A percentile compares a stretch with the other conserved stretches of the same genome.
phyloP scores from a whole-genome alignment of 441 rosid genomes.

The Croton laevigatus region DNA sequence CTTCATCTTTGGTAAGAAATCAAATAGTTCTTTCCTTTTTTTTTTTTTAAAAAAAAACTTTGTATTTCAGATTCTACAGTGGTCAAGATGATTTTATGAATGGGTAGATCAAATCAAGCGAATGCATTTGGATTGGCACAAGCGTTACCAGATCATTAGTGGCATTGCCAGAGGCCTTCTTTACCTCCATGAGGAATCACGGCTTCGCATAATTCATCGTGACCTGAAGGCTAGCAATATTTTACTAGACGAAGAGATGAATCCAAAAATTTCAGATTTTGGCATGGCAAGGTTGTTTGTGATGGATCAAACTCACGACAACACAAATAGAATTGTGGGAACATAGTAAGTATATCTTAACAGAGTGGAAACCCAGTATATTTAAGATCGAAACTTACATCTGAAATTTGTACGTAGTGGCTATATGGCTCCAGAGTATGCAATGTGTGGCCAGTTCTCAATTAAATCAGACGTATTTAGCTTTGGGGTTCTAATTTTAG shows the following conservation, averaged over 20 bases:
- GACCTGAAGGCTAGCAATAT: slow-evolving; percentile 58
- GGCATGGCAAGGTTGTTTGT: slow-evolving; percentile 36
- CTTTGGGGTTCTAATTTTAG: slow-evolving; percentile 34
- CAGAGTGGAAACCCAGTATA: background rate
- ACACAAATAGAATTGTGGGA: slow-evolving; percentile 45
- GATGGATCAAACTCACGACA: slow-evolving; percentile 28
- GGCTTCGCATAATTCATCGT: slow-evolving; percentile 58
- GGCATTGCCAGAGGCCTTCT: slow-evolving; percentile 64
- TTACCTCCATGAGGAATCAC: slow-evolving; percentile 66
- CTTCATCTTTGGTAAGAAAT: slow-evolving; percentile 37
- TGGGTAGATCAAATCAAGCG: slow-evolving; percentile 34
- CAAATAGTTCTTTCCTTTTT: slow-evolving; percentile 5
- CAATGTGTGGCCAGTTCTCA: slow-evolving; percentile 37
- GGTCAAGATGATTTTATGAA: background rate
- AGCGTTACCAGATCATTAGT: slow-evolving; percentile 44
- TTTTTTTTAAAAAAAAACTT: no score
- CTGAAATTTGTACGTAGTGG: slow-evolving; percentile 17
- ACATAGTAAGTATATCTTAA: slow-evolving; percentile 51
- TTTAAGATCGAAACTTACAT: no score
- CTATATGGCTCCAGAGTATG: slow-evolving; percentile 33
- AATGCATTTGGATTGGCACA: slow-evolving; percentile 42
- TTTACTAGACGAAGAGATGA: slow-evolving; percentile 28
- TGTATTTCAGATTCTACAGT: background rate
- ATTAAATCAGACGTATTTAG: slow-evolving; percentile 36
- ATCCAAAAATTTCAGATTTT: slow-evolving; percentile 37